Percentiles rank a stretch among this genome's conserved stretches.
Evolutionary conservation across 768 basidiomycete genomes (phyloP).

Genomic region (Serendipita indica): DNA sequence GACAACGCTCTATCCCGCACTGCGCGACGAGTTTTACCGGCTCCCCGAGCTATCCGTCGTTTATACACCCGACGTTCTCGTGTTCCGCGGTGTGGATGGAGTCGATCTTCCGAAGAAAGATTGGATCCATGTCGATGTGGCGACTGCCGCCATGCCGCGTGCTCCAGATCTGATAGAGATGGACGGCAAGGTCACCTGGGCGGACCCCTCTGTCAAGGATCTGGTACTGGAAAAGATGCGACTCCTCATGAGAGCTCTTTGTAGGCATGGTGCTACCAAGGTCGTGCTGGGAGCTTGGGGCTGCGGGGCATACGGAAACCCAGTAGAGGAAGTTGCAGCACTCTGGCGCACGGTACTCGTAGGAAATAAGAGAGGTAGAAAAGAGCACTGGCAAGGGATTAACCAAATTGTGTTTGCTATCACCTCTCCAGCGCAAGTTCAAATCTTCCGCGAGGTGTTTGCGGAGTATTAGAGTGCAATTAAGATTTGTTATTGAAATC

Average conservation of each 20-base stretch:
- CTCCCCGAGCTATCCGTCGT: conserved; percentile 6
- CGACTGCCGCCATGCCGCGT: background rate
- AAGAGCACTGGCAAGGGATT: background rate
- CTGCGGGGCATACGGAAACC: conserved; percentile 7
- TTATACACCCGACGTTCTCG: background rate
- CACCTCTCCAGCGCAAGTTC: background rate
- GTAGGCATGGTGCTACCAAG: background rate
- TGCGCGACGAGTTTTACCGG: background rate
- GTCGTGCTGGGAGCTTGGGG: conserved; percentile 4
- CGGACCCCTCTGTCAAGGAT: background rate
- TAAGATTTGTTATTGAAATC: no score
- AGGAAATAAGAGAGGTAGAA: background rate
- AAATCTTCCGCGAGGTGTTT: background rate
- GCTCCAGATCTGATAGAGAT: background rate
- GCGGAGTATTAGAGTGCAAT: no score
- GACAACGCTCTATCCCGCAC: background rate
- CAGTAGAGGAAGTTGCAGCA: background rate
- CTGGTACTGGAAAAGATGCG: background rate
- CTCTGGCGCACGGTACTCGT: background rate
- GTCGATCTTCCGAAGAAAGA: background rate
- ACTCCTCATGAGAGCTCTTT: background rate
- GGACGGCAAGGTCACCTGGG: background rate
- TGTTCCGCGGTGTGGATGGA: background rate
- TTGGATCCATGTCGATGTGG: background rate
- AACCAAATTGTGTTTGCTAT: background rate